A percentile compares a stretch with the other conserved stretches of the same genome.
phyloP scores from a whole-genome alignment of 2,329 filamentous ascomycete species.

The Fusarium brachygibbosum region DNA sequence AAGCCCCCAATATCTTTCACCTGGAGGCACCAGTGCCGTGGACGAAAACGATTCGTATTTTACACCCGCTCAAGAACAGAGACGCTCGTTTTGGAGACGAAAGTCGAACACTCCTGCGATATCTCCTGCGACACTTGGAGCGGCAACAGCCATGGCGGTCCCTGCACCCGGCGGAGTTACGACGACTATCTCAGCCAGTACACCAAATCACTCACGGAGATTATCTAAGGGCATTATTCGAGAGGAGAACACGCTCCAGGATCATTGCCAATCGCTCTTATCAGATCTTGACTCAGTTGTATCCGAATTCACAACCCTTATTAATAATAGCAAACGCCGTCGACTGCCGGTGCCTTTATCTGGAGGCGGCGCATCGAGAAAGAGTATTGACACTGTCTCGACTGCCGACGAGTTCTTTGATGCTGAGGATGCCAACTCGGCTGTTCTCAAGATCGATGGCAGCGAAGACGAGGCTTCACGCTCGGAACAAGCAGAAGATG shows the following conservation, averaged over 20 bases:
- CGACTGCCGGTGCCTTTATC: conserved; percentile 70
- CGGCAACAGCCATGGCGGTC: conserved; percentile 57
- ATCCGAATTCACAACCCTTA: conserved; percentile 81
- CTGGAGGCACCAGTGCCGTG: conserved; percentile 56
- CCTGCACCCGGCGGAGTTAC: conserved; percentile 58
- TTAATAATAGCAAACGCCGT: conserved; percentile 83
- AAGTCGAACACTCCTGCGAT: conserved; percentile 74
- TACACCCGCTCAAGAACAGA: conserved; percentile 56
- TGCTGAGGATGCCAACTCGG: conserved; percentile 75
- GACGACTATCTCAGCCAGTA: conserved; percentile 51
- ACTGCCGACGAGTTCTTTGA: conserved; percentile 95
- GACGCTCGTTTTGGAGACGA: conserved; percentile 90
- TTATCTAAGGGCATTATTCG: conserved; percentile 58
- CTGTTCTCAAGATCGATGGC: conserved; percentile 79
- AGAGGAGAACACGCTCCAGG: conserved; percentile 78
- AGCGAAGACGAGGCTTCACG: conserved; percentile 75
- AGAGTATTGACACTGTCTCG: conserved; percentile 83
- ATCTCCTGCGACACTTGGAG: conserved; percentile 57
- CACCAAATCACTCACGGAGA: conserved; percentile 51
- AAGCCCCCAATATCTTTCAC: conserved; percentile 57
- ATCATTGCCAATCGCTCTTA: conserved; percentile 86
- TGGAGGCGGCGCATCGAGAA: conserved; percentile 60
- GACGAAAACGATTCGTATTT: conserved; percentile 73
- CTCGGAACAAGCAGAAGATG: conserved; percentile 66
- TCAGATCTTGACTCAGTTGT: conserved; percentile 88